Evolutionary conservation across 1,284 basidiomycete species (phyloP), one percentile per base, ranked within the genome.

Genomic region (Peniophora sp.): DNA sequence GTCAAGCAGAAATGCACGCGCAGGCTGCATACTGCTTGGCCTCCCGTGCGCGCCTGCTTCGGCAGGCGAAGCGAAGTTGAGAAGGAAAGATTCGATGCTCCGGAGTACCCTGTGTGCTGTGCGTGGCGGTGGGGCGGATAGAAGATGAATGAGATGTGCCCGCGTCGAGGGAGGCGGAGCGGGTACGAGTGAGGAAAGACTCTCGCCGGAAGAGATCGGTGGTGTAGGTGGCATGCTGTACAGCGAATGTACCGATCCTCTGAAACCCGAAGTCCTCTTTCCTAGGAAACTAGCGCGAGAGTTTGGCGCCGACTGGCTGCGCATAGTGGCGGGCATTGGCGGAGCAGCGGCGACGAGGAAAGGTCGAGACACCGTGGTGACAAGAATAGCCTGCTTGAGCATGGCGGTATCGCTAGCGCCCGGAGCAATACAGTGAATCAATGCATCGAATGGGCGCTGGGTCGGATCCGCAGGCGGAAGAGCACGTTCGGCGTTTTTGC

Each of bases 321-420:
- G n/a, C 36, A 35, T 42, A 18, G 49, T 34, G 34, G 47, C 55
- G n/a, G 39, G 23, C 14, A 27, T 23, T 22, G 55, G 48, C 3
- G 61, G 51, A 37, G 49, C 32, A 3, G 55, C 57, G 10, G 65
- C 53, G 15, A 60, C 58, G 41, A 74, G 62, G 55, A 71, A 73
- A 1, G 71, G 66, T 5, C 68, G 64, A n/a, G 64, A 63, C 34
- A 74, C 64, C 2, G 71, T 70, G 14, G 71, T 73, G 34, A 71
- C 65, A 17, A 73, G 65, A 50, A 74, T 72, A 6, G 67, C 57
- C 24, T 69, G 66, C 57, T 71, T 72, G 18, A 74, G 62, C n/a
- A 71, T 51, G 1, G 64, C 58, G 48, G 68, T 68, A 55, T 71
- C 68, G 1, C 66, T 54, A 18, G 66, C 53, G 24, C 60, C 53